Percentiles rank a stretch among this genome's conserved stretches.
Evolutionary conservation across 768 basidiomycete species (phyloP).

Genomic region (Mycena sanguinolenta): DNA sequence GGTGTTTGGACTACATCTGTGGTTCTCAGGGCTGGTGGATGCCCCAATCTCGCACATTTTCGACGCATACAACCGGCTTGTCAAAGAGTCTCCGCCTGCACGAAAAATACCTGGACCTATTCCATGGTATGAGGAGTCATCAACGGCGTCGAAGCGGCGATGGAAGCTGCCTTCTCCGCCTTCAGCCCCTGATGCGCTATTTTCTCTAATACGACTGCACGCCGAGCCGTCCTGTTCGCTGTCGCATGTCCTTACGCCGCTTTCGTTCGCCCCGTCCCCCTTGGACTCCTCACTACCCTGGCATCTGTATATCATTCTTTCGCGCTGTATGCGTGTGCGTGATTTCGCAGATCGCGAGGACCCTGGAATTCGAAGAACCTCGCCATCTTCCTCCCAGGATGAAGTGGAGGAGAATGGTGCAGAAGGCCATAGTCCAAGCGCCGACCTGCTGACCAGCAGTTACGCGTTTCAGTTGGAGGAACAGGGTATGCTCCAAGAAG

Average conservation of each 20-base stretch:
- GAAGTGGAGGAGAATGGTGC: constrained; percentile 60
- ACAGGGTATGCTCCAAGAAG: constrained; percentile 85
- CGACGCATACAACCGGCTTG: constrained; percentile 65
- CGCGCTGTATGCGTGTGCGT: constrained; percentile 83
- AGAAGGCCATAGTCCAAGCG: constrained; percentile 86
- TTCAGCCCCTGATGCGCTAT: constrained; percentile 78
- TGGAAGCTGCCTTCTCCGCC: constrained; percentile 62
- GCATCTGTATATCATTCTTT: constrained; percentile 92
- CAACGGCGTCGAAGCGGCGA: constrained; percentile 36
- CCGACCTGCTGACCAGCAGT: constrained; percentile 84
- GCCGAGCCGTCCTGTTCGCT: constrained; percentile 79
- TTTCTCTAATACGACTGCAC: constrained; percentile 83
- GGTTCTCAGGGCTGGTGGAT: constrained; percentile 85
- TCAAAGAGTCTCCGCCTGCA: constrained; percentile 50
- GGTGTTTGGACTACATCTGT: constrained; percentile 89
- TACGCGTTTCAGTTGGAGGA: constrained; percentile 92
- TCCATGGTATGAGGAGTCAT: constrained; percentile 68
- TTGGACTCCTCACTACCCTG: constrained; percentile 89
- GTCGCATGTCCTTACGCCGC: constrained; percentile 77
- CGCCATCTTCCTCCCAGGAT: constrained; percentile 47
- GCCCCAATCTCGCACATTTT: constrained; percentile 80
- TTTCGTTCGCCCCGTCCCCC: constrained; percentile 81
- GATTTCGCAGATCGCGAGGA: constrained; percentile 90
- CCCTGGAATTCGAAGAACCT: constrained; percentile 48
- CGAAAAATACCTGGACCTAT: constrained; percentile 64